Evolutionary conservation across 768 basidiomycete genomes (phyloP).

Genomic region (Exidia glandulosa): DNA sequence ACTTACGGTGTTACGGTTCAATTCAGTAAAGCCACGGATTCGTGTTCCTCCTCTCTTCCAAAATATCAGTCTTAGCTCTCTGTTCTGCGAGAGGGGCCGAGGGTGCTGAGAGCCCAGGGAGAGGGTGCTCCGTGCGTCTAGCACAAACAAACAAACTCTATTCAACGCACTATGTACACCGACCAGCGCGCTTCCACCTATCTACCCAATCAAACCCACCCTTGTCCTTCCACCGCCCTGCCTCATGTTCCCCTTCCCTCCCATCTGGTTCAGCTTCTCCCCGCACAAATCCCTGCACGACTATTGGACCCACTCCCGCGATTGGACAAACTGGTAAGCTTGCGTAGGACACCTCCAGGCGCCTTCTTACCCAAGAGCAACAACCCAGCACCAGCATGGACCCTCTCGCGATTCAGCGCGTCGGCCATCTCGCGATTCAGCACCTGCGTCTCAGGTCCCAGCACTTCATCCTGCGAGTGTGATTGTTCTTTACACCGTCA

Average conservation of each 20-base stretch:
- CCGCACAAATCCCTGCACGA: background rate
- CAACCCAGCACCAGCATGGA: background rate
- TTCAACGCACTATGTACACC: too few relatives aligned
- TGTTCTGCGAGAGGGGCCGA: too few relatives aligned
- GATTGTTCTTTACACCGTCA: background rate
- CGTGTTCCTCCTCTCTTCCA: too few relatives aligned
- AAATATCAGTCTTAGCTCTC: too few relatives aligned
- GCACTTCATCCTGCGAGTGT: background rate
- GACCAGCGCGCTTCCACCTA: slow-evolving; percentile 16
- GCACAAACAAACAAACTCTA: too few relatives aligned
- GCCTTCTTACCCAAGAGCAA: background rate
- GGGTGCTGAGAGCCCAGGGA: too few relatives aligned
- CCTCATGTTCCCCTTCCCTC: slow-evolving; percentile 10
- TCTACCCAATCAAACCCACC: slow-evolving; percentile 26
- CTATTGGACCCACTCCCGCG: too few relatives aligned
- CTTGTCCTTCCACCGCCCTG: slow-evolving; percentile 19
- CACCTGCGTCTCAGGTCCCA: background rate
- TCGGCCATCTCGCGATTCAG: background rate
- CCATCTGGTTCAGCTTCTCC: background rate
- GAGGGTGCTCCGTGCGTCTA: too few relatives aligned
- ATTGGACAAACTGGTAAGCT: background rate
- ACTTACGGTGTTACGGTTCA: too few relatives aligned
- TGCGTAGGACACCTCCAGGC: background rate
- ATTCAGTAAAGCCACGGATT: too few relatives aligned
- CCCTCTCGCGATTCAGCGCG: too few relatives aligned